These are phyloP conservation scores for Neurospora sublineolata DNA, from an alignment of 495 filamentous ascomycete genomes.

Conservation along the genomic window DNA sequence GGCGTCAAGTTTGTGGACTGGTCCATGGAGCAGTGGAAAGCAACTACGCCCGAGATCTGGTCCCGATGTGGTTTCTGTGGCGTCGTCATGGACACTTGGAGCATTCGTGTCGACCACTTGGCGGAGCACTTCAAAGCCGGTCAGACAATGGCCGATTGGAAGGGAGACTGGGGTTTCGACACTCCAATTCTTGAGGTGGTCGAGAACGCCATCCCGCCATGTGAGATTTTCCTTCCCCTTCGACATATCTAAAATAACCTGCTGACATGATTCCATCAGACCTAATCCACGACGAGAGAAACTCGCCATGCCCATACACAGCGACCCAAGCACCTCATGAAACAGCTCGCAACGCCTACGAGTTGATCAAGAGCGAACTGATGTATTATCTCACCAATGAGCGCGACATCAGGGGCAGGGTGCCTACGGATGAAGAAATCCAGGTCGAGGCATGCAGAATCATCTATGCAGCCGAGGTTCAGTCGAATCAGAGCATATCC, in stretches of 20 bases:
- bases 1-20: conserved; percentile 47
- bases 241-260: not conserved
- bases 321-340: conserved; percentile 24
- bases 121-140: conserved; percentile 59
- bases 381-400: conserved; percentile 27
- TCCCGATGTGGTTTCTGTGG: conserved; percentile 67
- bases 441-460: conserved; percentile 32
- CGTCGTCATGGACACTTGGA: conserved; percentile 49
- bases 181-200: conserved; percentile 43
- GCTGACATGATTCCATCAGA: conserved; percentile 20
- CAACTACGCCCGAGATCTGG: conserved; percentile 42
- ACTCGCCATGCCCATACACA: conserved; percentile 33
- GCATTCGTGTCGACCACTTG: conserved; percentile 50
- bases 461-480: conserved; percentile 28
- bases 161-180: conserved; percentile 64
- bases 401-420: conserved; percentile 15
- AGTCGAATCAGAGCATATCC: conserved; percentile 15
- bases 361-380: conserved; percentile 41
- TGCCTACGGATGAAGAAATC: conserved; percentile 32
- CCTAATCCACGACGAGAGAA: conserved; percentile 47
- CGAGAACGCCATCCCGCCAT: conserved; percentile 57
- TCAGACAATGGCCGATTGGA: conserved; percentile 57
- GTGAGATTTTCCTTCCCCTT: conserved; percentile 21
- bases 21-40: conserved; percentile 61
- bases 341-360: conserved; percentile 36